phyloP scores from a whole-genome alignment of 768 basidiomycete species.

The Hericium coralloides region DNA sequence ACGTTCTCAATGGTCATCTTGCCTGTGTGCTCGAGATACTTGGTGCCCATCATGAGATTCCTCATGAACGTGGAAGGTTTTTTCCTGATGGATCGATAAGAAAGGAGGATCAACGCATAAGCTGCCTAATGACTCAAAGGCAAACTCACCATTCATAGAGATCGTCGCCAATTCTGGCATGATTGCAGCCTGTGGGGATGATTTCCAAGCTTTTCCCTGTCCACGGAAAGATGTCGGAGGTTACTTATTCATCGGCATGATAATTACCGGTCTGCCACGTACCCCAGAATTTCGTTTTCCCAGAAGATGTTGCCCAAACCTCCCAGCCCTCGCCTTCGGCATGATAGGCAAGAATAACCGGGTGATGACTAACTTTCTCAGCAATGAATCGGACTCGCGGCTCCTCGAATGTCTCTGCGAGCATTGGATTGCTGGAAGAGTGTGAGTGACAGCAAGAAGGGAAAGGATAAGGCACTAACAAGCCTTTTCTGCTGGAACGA shows the following conservation, averaged over 20 bases:
- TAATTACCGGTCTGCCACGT: slow-evolving; percentile 21
- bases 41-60: slow-evolving; percentile 84
- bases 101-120: neutral
- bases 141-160: slow-evolving; percentile 59
- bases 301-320: slow-evolving; percentile 65
- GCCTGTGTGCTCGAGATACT: slow-evolving; percentile 82
- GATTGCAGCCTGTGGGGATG: slow-evolving; percentile 67
- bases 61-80: slow-evolving; percentile 85
- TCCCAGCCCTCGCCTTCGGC: slow-evolving; percentile 77
- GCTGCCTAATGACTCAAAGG: neutral
- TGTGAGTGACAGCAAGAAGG: neutral
- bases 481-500: slow-evolving; percentile 79
- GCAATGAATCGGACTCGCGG: slow-evolving; percentile 72
- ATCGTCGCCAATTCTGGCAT: slow-evolving; percentile 58
- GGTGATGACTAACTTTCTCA: slow-evolving; percentile 83
- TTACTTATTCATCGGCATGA: slow-evolving; percentile 9
- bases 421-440: slow-evolving; percentile 65
- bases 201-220: slow-evolving; percentile 86
- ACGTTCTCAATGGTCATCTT: slow-evolving; percentile 68
- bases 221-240: slow-evolving; percentile 7
- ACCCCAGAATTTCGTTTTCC: slow-evolving; percentile 91
- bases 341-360: slow-evolving; percentile 78
- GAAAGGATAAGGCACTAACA: slow-evolving; percentile 41
- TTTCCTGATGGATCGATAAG: slow-evolving; percentile 38
- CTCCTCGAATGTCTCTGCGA: slow-evolving; percentile 85